These are phyloP conservation scores for Synchytrium microbalum DNA, from an alignment of 371 early-diverging fungal genomes.

Conservation along the genomic window DNA sequence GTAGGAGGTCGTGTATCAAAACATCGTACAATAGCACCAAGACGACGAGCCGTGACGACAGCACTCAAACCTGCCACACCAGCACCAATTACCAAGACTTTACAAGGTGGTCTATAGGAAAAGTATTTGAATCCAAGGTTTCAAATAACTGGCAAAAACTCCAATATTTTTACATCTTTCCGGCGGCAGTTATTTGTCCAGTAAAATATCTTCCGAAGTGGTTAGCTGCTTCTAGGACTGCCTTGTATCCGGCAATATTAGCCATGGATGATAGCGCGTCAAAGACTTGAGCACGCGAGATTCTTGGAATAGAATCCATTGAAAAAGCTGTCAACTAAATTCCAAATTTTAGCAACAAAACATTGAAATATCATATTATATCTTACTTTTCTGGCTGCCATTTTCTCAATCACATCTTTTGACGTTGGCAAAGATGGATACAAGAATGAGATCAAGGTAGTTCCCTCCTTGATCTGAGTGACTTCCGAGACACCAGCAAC, in stretches of 20 bases:
- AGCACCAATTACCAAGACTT: slow-evolving; percentile 27
- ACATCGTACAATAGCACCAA: slow-evolving; percentile 27
- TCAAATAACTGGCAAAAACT: too few species aligned
- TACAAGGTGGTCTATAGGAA: slow-evolving; percentile 25
- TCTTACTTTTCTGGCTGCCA: slow-evolving; percentile 8
- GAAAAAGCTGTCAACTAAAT: slow-evolving; percentile 12
- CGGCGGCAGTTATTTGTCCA: slow-evolving; percentile 30
- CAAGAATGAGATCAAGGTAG: slow-evolving; percentile 16
- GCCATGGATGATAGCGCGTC: slow-evolving; percentile 30
- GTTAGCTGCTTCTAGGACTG: slow-evolving; percentile 26
- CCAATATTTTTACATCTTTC: too few species aligned
- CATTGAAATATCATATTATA: slow-evolving; percentile 17
- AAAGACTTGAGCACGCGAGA: slow-evolving; percentile 24
- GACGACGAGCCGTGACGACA: slow-evolving; percentile 23
- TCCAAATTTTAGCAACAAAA: too few species aligned
- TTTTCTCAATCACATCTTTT: slow-evolving; percentile 9
- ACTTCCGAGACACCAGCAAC: too few species aligned
- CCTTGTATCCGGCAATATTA: slow-evolving; percentile 27
- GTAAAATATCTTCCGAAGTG: slow-evolving; percentile 25
- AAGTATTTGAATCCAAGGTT: too few species aligned
- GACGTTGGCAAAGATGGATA: slow-evolving; percentile 11
- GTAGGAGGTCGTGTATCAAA: slow-evolving; percentile 26
- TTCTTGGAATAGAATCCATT: slow-evolving; percentile 14
- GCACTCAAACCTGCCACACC: slow-evolving; percentile 28
- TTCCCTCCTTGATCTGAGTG: slow-evolving; percentile 9